Base-by-base conservation (phyloP, 768 basidiomycete species). In the Dioszegia hungarica region DNA sequence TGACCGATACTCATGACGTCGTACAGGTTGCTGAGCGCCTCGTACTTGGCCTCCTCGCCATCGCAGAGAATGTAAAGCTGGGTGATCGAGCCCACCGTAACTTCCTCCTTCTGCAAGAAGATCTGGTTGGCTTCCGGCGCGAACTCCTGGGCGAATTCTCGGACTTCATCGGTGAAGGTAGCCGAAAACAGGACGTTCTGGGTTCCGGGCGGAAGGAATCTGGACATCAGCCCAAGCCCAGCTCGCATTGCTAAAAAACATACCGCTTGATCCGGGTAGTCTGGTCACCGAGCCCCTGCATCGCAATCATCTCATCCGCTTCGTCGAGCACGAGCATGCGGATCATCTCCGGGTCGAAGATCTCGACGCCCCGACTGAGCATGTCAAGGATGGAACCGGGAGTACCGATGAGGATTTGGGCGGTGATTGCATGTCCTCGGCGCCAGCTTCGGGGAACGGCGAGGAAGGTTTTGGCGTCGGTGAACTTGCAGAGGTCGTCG, bases 41-140 rank as follows among this genome's bases (percentile, higher is more conserved):
- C 92, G 75, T 91, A 98, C 83, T 98, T 97, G 67, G 90, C 85
- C 31, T 89, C 85, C 72, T 89, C 93, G 72, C 87, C 80, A 73
- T 79, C 84, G 79, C 94, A 98, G 74, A 98, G 92, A 87, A 99
- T 88, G 78, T 91, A 98, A 76, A 98, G 94, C 70, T 99, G 95
- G 61, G 88, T 84, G 77, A 99, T 97, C 37, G 88, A 89, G 51
- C 90, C 89, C 22, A 98, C 89, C 25, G 87, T 88, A 43, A 99
- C 82, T 73, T 99, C 95, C 73, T 93, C 91, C 72, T 85, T 87
- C 78, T 90, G 85, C 33, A 99, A 81, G 77, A 91, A 88, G 67
- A 99, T 98, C 80, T 94, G 90, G 82, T 99, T 98, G 61, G 95
- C 88, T 33, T 81, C 82, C 0, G 95, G 93, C 15, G 94, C 93